Evolutionary conservation across 225 moss, liverwort and hornwort genomes (phyloP).

Genomic region (Lunularia cruciata): DNA sequence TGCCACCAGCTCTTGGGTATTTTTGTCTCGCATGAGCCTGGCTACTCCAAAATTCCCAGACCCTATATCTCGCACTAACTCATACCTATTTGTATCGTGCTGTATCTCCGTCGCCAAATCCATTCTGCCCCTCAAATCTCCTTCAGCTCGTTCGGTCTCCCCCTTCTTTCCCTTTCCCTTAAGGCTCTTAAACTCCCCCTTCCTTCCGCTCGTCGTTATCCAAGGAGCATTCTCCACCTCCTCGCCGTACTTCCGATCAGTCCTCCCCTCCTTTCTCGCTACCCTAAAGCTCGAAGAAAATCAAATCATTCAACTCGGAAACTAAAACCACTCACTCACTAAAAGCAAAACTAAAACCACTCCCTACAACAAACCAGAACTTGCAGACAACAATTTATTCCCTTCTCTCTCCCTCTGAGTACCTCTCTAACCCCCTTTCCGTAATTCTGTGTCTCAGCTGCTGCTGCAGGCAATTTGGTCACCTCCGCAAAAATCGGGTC

Average conservation of each 20-base stretch:
- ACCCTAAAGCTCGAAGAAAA: too few species aligned
- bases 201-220: neutral
- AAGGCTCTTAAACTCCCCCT: too few species aligned
- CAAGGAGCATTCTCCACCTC: constrained; percentile 2
- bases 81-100: constrained; percentile 61
- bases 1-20: constrained; percentile 65
- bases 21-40: constrained; percentile 66
- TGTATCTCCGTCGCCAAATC: constrained; percentile 42
- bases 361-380: neutral
- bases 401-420: neutral
- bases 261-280: neutral
- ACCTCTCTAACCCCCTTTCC: neutral
- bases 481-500: too few species aligned
- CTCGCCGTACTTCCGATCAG: neutral
- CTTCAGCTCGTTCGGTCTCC: too few species aligned
- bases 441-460: neutral
- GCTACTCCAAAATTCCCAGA: constrained; percentile 82
- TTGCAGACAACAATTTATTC: neutral
- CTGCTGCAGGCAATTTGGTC: constrained; percentile 3
- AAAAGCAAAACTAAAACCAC: neutral
- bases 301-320: too few species aligned
- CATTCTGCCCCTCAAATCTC: constrained; percentile 4
- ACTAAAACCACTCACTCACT: neutral
- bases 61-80: constrained; percentile 73
- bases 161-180: neutral